Percentiles rank a stretch among this genome's conserved stretches.
Conservation (phyloP, 116 monocot species). For the Thalassia testudinum region DNA sequence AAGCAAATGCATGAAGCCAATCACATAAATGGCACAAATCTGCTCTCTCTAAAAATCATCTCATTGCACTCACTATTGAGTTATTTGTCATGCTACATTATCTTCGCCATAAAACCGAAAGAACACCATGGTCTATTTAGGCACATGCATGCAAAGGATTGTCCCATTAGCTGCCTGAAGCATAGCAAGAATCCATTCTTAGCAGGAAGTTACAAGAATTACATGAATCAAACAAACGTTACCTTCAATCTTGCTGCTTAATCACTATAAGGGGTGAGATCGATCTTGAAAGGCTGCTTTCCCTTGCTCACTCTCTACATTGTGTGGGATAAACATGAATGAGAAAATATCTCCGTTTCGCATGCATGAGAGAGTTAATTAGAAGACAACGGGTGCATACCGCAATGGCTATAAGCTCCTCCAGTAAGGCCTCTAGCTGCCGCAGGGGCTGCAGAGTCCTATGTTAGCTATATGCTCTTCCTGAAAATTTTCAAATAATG, state of each 20-base stretch:
- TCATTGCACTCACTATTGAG: no score
- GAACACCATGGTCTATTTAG: no score
- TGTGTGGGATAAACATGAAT: background rate
- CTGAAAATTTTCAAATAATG: background rate
- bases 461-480: background rate
- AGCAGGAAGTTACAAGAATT: no score
- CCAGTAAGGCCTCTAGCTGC: slow-evolving; percentile 68
- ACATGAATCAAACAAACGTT: no score
- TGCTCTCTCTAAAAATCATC: no score
- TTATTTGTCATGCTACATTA: no score
- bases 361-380: background rate
- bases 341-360: background rate
- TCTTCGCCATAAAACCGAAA: no score
- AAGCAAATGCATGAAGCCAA: no score
- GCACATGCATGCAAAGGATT: no score
- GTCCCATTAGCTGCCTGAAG: no score
- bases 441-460: slow-evolving; percentile 43
- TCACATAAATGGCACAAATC: no score
- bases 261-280: slow-evolving; percentile 42
- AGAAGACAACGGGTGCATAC: slow-evolving; percentile 25
- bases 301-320: slow-evolving; percentile 63
- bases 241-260: background rate
- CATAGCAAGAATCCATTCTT: no score
- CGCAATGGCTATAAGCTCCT: slow-evolving; percentile 83
- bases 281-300: slow-evolving; percentile 62